A percentile compares a stretch with the other conserved stretches of the same genome.
Evolutionary conservation across 768 basidiomycete genomes (phyloP).

Genomic region (Pholiota microspora): DNA sequence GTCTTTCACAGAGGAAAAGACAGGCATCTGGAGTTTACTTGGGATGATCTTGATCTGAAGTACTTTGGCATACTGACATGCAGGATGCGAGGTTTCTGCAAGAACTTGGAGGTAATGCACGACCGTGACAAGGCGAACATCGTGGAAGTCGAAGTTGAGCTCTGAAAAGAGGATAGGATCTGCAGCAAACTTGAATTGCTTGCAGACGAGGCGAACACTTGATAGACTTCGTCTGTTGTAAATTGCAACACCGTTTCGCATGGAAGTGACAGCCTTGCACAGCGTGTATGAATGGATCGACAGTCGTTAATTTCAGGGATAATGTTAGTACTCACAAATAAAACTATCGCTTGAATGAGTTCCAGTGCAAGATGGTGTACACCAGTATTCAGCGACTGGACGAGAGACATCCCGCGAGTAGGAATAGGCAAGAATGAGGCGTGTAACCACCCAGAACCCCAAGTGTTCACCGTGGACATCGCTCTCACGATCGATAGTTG

Average conservation of each 20-base stretch:
- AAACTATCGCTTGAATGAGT: constrained; percentile 10
- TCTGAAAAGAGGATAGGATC: constrained; percentile 10
- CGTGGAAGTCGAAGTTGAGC: constrained; percentile 6
- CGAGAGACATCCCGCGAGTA: neutral
- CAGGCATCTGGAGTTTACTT: neutral
- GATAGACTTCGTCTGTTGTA: neutral
- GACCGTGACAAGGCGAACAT: neutral
- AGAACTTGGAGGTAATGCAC: neutral
- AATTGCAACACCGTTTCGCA: neutral
- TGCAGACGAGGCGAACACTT: constrained; percentile 4
- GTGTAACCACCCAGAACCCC: too few species aligned
- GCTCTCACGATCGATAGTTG: too few species aligned
- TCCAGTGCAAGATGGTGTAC: constrained; percentile 9
- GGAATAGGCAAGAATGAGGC: too few species aligned
- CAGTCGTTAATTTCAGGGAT: too few species aligned
- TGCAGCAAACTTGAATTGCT: constrained; percentile 1
- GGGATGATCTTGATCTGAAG: constrained; percentile 2
- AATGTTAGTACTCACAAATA: constrained; percentile 4
- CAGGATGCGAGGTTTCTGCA: neutral
- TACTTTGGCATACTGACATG: neutral
- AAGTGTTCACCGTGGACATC: too few species aligned
- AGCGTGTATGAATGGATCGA: too few species aligned
- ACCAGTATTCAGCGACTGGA: neutral
- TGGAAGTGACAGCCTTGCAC: neutral
- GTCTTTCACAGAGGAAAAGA: neutral